phyloP scores from a whole-genome alignment of 2,329 filamentous ascomycete genomes.

The Fusarium sp. region DNA sequence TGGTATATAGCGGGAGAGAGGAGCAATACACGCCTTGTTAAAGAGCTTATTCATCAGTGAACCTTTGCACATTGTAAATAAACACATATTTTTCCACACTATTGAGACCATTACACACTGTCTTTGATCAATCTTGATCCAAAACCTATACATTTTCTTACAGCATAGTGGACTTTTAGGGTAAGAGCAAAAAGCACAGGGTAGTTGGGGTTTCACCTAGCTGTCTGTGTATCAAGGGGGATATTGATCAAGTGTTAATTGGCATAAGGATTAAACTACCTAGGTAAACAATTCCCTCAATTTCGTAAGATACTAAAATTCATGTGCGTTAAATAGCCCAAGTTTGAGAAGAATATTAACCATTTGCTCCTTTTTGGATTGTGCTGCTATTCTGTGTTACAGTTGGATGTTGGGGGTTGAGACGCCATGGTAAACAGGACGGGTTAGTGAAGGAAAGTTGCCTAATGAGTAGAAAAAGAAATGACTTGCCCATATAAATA shows the following conservation, averaged over 20 bases:
- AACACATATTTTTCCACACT: not conserved
- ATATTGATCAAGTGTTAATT: not conserved
- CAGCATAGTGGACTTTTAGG: not conserved
- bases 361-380: not conserved
- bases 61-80: not conserved
- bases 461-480: too few relatives aligned
- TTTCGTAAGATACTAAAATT: not conserved
- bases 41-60: not conserved
- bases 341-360: not conserved
- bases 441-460: too few relatives aligned
- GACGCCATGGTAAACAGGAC: not conserved
- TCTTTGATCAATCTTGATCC: not conserved
- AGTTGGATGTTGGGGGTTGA: not conserved
- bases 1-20: constrained; percentile 14
- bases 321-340: not conserved
- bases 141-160: not conserved
- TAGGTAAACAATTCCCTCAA: not conserved
- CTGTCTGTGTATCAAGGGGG: not conserved
- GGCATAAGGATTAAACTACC: not conserved
- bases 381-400: not conserved
- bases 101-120: not conserved
- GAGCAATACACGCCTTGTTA: not conserved
- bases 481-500: not conserved
- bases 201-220: not conserved
- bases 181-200: not conserved